Conservation (phyloP, 78 protist genomes). For the Chrysochromulina parva region DNA sequence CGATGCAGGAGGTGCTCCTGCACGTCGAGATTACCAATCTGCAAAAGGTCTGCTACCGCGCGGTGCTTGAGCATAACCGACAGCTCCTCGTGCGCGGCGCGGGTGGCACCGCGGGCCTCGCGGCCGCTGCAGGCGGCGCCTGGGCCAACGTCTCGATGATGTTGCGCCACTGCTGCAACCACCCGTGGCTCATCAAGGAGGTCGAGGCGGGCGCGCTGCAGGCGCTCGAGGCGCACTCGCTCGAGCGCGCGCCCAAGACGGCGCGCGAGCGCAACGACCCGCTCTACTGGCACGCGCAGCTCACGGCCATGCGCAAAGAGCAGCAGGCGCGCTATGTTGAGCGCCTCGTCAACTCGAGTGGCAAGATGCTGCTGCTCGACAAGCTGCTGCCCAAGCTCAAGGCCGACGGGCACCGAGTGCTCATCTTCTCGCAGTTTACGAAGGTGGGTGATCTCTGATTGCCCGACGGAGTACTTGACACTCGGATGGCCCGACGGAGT, state of each 20-base stretch:
- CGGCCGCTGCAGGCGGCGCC: not conserved
- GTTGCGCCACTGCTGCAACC: constrained; percentile 84
- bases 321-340: constrained; percentile 26
- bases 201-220: constrained; percentile 40
- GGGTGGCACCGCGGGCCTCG: too few species aligned
- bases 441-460: not conserved
- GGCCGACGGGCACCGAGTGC: constrained; percentile 32
- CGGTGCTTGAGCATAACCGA: constrained; percentile 79
- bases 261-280: not conserved
- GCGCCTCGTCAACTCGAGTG: not conserved
- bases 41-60: constrained; percentile 92
- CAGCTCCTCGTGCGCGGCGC: not conserved
- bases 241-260: constrained; percentile 38
- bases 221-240: constrained; percentile 65
- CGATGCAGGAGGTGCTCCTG: constrained; percentile 90
- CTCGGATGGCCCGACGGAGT: too few species aligned
- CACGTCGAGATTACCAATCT: constrained; percentile 84
- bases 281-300: not conserved
- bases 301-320: not conserved
- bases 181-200: constrained; percentile 80
- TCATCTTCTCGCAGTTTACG: constrained; percentile 47
- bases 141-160: constrained; percentile 79
- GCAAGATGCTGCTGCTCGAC: constrained; percentile 34
- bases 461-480: too few species aligned
- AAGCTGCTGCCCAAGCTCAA: constrained; percentile 33